phyloP scores from a whole-genome alignment of 2,329 filamentous ascomycete genomes.

The Penicillium sp. region DNA sequence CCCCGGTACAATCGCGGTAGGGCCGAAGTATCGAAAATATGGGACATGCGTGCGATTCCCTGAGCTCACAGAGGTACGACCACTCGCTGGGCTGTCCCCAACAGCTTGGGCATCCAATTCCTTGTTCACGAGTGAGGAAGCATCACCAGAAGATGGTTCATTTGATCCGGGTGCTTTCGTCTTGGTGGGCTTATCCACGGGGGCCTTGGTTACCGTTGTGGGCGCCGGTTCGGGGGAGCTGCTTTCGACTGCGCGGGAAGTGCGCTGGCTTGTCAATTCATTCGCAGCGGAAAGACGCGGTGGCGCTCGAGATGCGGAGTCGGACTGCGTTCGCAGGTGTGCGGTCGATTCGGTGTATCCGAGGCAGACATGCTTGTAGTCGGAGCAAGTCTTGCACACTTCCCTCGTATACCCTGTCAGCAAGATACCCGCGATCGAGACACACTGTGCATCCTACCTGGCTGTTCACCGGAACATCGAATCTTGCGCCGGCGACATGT shows the following conservation, averaged over 20 bases:
- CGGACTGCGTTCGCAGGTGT: conserved; percentile 32
- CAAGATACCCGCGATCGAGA: background rate
- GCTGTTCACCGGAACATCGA: conserved; percentile 70
- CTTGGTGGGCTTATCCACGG: conserved; percentile 14
- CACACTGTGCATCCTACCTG: conserved; percentile 36
- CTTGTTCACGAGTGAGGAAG: conserved; percentile 16
- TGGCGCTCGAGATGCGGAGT: conserved; percentile 24
- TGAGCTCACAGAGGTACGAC: conserved; percentile 39
- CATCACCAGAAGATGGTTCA: conserved; percentile 16
- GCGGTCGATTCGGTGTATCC: conserved; percentile 58
- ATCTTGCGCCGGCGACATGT: conserved; percentile 76
- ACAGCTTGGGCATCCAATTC: conserved; percentile 24
- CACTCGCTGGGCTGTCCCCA: conserved; percentile 36
- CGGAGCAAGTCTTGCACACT: conserved; percentile 68
- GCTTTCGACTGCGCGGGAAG: conserved; percentile 20
- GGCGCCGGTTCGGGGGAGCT: conserved; percentile 25
- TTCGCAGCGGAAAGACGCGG: conserved; percentile 14
- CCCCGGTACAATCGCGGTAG: conserved; percentile 84
- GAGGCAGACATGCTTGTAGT: conserved; percentile 66
- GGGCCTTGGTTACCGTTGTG: conserved; percentile 3
- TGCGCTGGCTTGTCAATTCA: conserved; percentile 15
- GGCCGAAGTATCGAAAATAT: conserved; percentile 87
- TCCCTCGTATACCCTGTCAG: conserved; percentile 1
- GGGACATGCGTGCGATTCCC: conserved; percentile 57
- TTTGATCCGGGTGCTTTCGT: conserved; percentile 16